Evolutionary conservation across 495 filamentous ascomycete species (phyloP), one percentile per base, ranked within the genome.

Genomic region (Neurospora sp.): DNA sequence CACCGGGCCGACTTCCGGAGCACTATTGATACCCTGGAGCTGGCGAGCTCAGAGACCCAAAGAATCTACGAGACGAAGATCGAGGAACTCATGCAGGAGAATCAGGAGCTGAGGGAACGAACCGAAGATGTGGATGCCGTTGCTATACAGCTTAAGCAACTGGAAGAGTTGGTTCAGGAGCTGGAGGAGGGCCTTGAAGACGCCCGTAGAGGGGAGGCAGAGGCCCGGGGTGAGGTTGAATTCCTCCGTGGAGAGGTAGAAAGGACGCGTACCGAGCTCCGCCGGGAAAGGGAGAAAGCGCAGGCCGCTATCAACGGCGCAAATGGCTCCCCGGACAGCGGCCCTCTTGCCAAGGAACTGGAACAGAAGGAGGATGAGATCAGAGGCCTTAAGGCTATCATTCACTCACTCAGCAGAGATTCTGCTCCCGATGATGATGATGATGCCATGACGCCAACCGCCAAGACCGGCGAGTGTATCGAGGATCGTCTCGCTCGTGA

Each of bases 281-380:
- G 92, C 65, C 86, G 94, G 71, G 96, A 98, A 79, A 86, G 91
- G n/a, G 96, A 97, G 77, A 94, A 94, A 80, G 92, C 92, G 12
- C 90, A 91, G 11, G 88, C 89, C 22, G 81, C 89, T 39, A 82
- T 86, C 8, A 87, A 77, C 84, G 85, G 87, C 35, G 82, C 85
- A 14, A 84, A 83, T n/a, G 82, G 84, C 4, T 82, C 86, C 27
- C 84, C 83, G 22, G 84, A 84, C 65, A 80, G 82, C 35, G 71
- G 78, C 8, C 82, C 83, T 40, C 80, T 83, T 48, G 84, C 85
- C n/a, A 90, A 91, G 76, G 94, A 97, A 74, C 81, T 98, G 27
- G 95, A 97, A 74, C 93, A 97, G 78, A 93, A 94, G 77, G 96
- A 99, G 75, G 96, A 98, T 74, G 96, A 99, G 82, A 98, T 99